phyloP scores from a whole-genome alignment of 2,329 filamentous ascomycete species.

The Paecilomyces variotii region DNA sequence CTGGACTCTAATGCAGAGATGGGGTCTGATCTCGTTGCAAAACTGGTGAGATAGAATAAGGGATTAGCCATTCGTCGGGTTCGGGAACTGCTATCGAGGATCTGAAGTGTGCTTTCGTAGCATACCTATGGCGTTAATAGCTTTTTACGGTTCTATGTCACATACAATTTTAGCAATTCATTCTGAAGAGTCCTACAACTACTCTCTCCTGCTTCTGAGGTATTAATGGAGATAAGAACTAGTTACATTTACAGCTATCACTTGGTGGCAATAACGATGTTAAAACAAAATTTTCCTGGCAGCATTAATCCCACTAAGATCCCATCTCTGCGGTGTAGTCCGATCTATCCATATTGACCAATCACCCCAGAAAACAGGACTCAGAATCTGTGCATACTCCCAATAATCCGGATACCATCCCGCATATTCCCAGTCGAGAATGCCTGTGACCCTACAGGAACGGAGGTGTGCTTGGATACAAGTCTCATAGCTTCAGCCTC shows the following conservation, averaged over 20 bases:
- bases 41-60: background rate
- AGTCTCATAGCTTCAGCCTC: slow-evolving; percentile 14
- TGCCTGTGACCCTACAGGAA: slow-evolving; percentile 16
- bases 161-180: no score
- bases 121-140: no score
- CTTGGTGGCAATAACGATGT: no score
- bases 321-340: slow-evolving; percentile 20
- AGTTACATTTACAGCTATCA: no score
- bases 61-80: background rate
- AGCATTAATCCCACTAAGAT: slow-evolving; percentile 18
- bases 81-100: no score
- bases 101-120: no score
- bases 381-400: slow-evolving; percentile 30
- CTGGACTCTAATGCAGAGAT: background rate
- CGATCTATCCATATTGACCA: slow-evolving; percentile 21
- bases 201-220: no score
- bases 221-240: no score
- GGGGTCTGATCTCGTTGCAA: background rate
- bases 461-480: slow-evolving; percentile 10
- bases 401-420: slow-evolving; percentile 36
- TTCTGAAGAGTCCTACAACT: no score
- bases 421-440: slow-evolving; percentile 36
- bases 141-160: no score
- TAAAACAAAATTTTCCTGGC: slow-evolving; percentile 27
- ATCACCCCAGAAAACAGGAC: slow-evolving; percentile 15